Conservation (phyloP, 2,329 filamentous ascomycete species). For the Colletotrichum eremochloae region DNA sequence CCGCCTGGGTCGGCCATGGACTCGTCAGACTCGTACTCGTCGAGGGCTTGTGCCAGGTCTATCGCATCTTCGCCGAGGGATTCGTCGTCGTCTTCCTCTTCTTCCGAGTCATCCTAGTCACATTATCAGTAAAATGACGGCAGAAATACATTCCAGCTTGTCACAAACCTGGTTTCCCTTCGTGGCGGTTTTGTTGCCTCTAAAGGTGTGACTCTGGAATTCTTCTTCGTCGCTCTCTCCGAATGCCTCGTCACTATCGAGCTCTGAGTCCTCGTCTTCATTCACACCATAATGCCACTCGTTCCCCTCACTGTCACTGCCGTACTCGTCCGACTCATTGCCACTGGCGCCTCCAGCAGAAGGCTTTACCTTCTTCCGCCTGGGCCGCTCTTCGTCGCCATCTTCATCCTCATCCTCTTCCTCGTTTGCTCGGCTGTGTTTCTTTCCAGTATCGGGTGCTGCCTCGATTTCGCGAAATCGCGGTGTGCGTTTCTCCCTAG, state of each 20-base stretch:
- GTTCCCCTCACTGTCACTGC: slow-evolving; percentile 88
- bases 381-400: slow-evolving; percentile 62
- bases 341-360: slow-evolving; percentile 60
- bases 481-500: slow-evolving; percentile 61
- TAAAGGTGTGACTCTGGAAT: slow-evolving; percentile 79
- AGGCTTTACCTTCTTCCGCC: slow-evolving; percentile 58
- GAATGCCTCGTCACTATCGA: slow-evolving; percentile 83
- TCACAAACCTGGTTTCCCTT: slow-evolving; percentile 46
- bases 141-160: neutral
- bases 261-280: slow-evolving; percentile 73
- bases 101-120: slow-evolving; percentile 71
- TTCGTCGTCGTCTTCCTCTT: slow-evolving; percentile 67
- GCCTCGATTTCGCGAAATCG: slow-evolving; percentile 66
- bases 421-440: slow-evolving; percentile 43
- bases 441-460: slow-evolving; percentile 46
- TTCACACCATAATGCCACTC: slow-evolving; percentile 82
- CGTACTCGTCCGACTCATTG: slow-evolving; percentile 75
- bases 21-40: slow-evolving; percentile 64
- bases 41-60: slow-evolving; percentile 69
- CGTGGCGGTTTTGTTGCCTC: slow-evolving; percentile 59
- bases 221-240: slow-evolving; percentile 89
- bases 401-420: slow-evolving; percentile 52
- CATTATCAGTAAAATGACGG: slow-evolving; percentile 58
- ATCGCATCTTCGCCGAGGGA: slow-evolving; percentile 72
- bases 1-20: slow-evolving; percentile 58